Conservation (phyloP, 2,329 filamentous ascomycete genomes). For the Cladosporium sp. region DNA sequence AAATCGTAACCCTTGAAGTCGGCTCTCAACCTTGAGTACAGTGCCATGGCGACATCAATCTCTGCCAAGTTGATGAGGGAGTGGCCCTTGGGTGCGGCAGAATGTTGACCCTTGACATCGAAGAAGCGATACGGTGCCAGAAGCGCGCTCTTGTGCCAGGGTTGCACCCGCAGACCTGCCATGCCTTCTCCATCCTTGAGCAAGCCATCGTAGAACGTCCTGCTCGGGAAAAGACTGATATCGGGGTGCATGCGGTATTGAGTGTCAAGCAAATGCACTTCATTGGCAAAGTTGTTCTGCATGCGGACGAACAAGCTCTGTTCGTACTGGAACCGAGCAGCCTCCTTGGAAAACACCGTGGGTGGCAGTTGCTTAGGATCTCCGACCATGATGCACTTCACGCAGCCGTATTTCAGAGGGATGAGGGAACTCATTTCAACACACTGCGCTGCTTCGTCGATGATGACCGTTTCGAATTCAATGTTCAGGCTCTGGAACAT, state of each 20-base stretch:
- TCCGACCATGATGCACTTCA: conserved; percentile 93
- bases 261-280: conserved; percentile 90
- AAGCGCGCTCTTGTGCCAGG: conserved; percentile 78
- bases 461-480: conserved; percentile 97
- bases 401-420: conserved; percentile 92
- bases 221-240: conserved; percentile 85
- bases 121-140: conserved; percentile 96
- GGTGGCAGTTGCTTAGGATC: conserved; percentile 96
- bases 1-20: conserved; percentile 67
- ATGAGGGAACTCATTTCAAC: conserved; percentile 96
- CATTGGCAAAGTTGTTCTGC: conserved; percentile 82
- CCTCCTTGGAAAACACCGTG: conserved; percentile 90
- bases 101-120: conserved; percentile 84
- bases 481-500: conserved; percentile 93
- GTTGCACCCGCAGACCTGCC: conserved; percentile 64
- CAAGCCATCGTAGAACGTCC: conserved; percentile 84
- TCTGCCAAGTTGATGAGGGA: conserved; percentile 88
- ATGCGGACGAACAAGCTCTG: conserved; percentile 98
- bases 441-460: conserved; percentile 96
- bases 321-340: conserved; percentile 88
- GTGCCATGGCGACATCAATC: conserved; percentile 73
- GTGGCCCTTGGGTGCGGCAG: conserved; percentile 72
- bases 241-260: conserved; percentile 99
- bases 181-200: conserved; percentile 82
- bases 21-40: conserved; percentile 71